A percentile compares a stretch with the other conserved stretches of the same genome.
These are phyloP conservation scores for Kwoniella mangroviensis DNA, from an alignment of 768 basidiomycete genomes.

Conservation along the genomic window DNA sequence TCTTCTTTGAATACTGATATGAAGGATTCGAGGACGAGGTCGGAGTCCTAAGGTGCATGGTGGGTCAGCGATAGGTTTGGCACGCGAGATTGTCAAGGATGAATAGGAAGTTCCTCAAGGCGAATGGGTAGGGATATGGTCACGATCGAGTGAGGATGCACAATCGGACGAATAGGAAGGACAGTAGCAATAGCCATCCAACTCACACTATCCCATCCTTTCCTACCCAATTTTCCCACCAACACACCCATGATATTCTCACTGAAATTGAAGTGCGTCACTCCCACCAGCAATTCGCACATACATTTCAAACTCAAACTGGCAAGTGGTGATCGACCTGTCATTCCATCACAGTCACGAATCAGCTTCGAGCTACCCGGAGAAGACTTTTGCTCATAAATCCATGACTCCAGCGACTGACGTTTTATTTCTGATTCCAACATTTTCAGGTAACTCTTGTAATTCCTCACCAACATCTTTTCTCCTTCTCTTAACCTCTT, in stretches of 20 bases:
- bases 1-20: slow-evolving; percentile 83
- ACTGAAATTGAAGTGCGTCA: slow-evolving; percentile 96
- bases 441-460: slow-evolving; percentile 83
- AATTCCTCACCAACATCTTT: slow-evolving; percentile 83
- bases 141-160: background rate
- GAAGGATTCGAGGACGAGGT: slow-evolving; percentile 79
- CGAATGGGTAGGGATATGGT: background rate
- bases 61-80: background rate
- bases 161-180: background rate
- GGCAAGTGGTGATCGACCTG: slow-evolving; percentile 58
- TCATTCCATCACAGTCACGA: too few species aligned
- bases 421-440: slow-evolving; percentile 88
- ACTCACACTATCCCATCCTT: slow-evolving; percentile 85
- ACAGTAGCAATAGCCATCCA: background rate
- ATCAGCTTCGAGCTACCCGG: too few species aligned
- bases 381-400: too few species aligned
- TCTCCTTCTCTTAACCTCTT: slow-evolving; percentile 90
- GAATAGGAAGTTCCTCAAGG: background rate
- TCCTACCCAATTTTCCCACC: slow-evolving; percentile 78
- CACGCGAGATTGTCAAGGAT: too few species aligned
- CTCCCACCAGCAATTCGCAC: slow-evolving; percentile 79
- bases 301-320: slow-evolving; percentile 79
- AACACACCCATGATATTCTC: slow-evolving; percentile 87
- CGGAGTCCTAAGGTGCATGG: slow-evolving; percentile 68
- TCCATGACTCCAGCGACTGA: slow-evolving; percentile 42